Percentiles rank a stretch among this genome's conserved stretches.
phyloP scores from a whole-genome alignment of 1,284 basidiomycete species.

The Neonothopanus nambi region DNA sequence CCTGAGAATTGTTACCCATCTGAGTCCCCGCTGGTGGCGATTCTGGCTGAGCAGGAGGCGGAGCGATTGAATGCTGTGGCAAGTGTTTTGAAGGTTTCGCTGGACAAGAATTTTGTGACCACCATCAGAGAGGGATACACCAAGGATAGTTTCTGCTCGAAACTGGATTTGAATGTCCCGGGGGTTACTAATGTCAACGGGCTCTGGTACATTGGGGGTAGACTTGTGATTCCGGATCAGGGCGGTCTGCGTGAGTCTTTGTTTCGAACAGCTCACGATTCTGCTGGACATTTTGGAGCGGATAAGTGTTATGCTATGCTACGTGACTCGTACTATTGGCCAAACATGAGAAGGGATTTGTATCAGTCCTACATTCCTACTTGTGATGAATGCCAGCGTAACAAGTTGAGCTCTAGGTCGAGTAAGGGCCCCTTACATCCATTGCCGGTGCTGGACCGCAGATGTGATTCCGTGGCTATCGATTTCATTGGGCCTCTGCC shows the following conservation, averaged over 20 bases:
- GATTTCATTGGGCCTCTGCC: slow-evolving; percentile 38
- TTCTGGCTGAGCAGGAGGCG: no score
- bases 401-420: slow-evolving; percentile 23
- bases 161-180: background rate
- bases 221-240: background rate
- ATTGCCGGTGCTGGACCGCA: slow-evolving; percentile 27
- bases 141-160: slow-evolving; percentile 21
- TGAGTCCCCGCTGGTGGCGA: slow-evolving; percentile 18
- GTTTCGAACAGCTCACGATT: slow-evolving; percentile 21
- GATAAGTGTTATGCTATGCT: slow-evolving; percentile 21
- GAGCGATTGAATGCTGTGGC: no score
- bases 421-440: slow-evolving; percentile 31
- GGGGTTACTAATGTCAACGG: background rate
- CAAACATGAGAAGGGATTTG: slow-evolving; percentile 29
- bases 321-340: slow-evolving; percentile 37
- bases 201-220: background rate
- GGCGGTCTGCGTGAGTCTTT: slow-evolving; percentile 22
- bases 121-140: background rate
- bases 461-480: slow-evolving; percentile 27
- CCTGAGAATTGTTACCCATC: slow-evolving; percentile 11
- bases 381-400: slow-evolving; percentile 36
- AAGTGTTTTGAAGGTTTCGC: background rate
- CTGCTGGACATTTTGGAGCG: slow-evolving; percentile 25
- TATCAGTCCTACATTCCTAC: slow-evolving; percentile 29
- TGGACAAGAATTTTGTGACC: background rate